Evolutionary conservation across 768 basidiomycete species (phyloP), one percentile per base, ranked within the genome.

Genomic region (Hemileccinum rubropunctum): DNA sequence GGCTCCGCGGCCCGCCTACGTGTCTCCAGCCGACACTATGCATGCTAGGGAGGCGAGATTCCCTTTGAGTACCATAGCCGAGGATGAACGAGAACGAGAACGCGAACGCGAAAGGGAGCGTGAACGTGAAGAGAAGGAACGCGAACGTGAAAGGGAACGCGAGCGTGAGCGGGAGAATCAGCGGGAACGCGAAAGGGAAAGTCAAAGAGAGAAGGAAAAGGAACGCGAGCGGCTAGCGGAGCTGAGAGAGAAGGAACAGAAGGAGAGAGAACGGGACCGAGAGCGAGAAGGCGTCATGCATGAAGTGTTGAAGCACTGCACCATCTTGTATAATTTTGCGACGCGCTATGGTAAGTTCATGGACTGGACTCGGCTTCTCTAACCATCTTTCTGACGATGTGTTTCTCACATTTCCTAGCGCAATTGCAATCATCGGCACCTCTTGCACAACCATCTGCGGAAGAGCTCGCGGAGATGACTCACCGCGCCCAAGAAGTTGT

Each of bases 401-500:
- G 34, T 54, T 23, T 43, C 52, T 54, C 40, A 59, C 21, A 17
- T 47, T 15, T n/a, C 46, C 9, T 27, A 71, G 68, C 69, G 5
- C 63, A 69, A 47, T 47, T 58, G 43, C 83, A 82, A 50, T 63
- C 71, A 3, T 72, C 66, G 37, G 57, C 73, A 11, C 76, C 81
- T 3, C 73, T 78, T 35, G 63, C 69, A 7, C 81, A 81, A 53
- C 86, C 86, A 5, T 52, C 71, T 9, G 65, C 75, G 7, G 69
- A 71, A 2, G 87, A 90, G 62, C 64, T 89, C 10, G 69, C 74
- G 42, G 83, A 88, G 53, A 91, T 91, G 88, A 75, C 80, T 9
- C 76, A 77, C 14, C 76, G 79, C 28, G 88, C 88, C 18, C 71
- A 74, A 44, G 70, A 79, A 44, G 87, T 91, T 21, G 82, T 89